A percentile compares a stretch with the other conserved stretches of the same genome.
phyloP scores from a whole-genome alignment of 495 filamentous ascomycete species.

The Viridothelium virens region DNA sequence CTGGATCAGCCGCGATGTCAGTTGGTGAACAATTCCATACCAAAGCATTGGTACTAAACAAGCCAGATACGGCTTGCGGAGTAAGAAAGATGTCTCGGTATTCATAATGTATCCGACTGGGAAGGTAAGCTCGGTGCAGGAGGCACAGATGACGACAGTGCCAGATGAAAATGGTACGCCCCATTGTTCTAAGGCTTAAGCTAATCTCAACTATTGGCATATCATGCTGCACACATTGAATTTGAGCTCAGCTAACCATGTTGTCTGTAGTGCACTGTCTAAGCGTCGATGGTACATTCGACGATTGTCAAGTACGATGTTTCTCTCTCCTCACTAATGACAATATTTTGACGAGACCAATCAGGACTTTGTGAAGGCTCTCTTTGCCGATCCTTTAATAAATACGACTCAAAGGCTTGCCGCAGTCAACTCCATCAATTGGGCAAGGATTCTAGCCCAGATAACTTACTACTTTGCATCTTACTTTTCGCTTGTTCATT shows the following conservation, averaged over 20 bases:
- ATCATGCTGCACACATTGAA: not conserved
- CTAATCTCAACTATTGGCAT: not conserved
- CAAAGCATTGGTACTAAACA: too few relatives aligned
- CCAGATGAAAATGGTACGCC: not conserved
- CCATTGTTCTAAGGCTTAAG: not conserved
- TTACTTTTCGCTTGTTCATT: not conserved
- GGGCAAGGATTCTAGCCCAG: not conserved
- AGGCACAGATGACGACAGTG: not conserved
- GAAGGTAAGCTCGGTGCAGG: not conserved
- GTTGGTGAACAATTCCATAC: too few relatives aligned
- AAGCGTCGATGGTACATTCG: not conserved
- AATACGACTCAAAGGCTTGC: not conserved
- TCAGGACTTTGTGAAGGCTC: not conserved
- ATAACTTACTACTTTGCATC: not conserved
- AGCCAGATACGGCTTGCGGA: not conserved
- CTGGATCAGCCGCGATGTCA: not conserved
- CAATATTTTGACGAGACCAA: not conserved
- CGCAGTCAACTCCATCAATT: not conserved
- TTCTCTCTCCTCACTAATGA: not conserved
- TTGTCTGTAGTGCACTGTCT: not conserved
- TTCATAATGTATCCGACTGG: not conserved
- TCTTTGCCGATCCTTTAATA: not conserved
- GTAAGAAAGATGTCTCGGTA: not conserved
- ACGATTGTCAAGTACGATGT: not conserved
- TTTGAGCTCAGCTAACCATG: not conserved